Evolutionary conservation across 2,329 filamentous ascomycete species (phyloP).

Genomic region (Pseudohalonectria lignicola): DNA sequence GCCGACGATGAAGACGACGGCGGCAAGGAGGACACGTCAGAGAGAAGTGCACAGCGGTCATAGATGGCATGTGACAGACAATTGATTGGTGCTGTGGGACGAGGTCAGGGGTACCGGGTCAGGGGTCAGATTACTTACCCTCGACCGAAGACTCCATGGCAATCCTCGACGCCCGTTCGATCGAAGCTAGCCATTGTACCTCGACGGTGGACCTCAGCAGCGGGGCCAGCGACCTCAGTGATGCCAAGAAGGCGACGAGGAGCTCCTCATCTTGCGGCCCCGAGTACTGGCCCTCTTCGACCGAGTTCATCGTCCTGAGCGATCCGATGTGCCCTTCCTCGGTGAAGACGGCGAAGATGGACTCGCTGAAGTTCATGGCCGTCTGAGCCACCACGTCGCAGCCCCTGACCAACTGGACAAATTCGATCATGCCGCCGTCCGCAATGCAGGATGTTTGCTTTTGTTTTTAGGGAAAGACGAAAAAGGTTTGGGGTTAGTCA

Average conservation of each 20-base stretch:
- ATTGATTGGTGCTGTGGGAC: background rate
- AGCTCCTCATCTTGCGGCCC: slow-evolving; percentile 9
- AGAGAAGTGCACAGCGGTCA: too few species aligned
- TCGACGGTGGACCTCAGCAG: slow-evolving; percentile 20
- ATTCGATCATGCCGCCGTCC: slow-evolving; percentile 25
- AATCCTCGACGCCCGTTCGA: slow-evolving; percentile 16
- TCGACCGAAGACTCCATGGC: slow-evolving; percentile 14
- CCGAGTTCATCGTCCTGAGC: background rate
- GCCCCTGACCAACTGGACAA: slow-evolving; percentile 24
- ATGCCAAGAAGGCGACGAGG: slow-evolving; percentile 16
- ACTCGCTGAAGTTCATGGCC: slow-evolving; percentile 5
- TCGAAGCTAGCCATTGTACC: slow-evolving; percentile 16
- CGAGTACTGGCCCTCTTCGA: background rate
- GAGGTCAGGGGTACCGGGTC: background rate
- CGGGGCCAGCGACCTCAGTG: slow-evolving; percentile 15
- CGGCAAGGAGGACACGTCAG: background rate
- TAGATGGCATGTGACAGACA: background rate
- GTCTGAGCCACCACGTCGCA: slow-evolving; percentile 14
- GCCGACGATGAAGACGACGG: slow-evolving; percentile 1
- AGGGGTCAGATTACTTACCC: too few species aligned
- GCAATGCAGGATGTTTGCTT: slow-evolving; percentile 24
- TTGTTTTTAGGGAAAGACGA: background rate
- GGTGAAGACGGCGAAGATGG: slow-evolving; percentile 10
- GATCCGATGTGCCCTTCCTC: slow-evolving; percentile 15
- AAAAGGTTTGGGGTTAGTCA: background rate